Evolutionary conservation across 768 basidiomycete species (phyloP).

Genomic region (Tylopilus vinaceipallidus): DNA sequence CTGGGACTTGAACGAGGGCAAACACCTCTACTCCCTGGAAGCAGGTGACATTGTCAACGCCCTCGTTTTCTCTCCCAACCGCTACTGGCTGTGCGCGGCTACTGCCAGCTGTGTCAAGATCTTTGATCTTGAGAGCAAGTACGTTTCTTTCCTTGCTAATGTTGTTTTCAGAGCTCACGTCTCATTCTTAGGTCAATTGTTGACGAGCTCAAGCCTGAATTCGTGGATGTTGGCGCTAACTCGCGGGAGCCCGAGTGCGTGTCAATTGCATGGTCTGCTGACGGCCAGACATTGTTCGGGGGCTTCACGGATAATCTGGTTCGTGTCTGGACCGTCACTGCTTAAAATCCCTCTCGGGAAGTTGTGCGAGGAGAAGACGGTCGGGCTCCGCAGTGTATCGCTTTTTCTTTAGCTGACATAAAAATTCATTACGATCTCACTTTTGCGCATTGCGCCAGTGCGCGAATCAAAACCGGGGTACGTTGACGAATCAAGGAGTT

Average conservation of each 20-base stretch:
- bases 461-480: not conserved
- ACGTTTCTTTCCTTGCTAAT: constrained; percentile 34
- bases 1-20: constrained; percentile 99
- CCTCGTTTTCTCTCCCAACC: constrained; percentile 98
- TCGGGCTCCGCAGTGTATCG: constrained; percentile 18
- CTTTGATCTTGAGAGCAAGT: constrained; percentile 99
- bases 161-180: constrained; percentile 1
- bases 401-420: constrained; percentile 26
- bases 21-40: constrained; percentile 99
- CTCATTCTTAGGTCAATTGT: constrained; percentile 75
- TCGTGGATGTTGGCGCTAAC: constrained; percentile 69
- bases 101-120: constrained; percentile 98
- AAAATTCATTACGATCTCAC: constrained; percentile 21
- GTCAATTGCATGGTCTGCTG: constrained; percentile 97
- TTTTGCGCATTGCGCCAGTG: not conserved
- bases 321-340: constrained; percentile 85
- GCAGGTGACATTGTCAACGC: constrained; percentile 98
- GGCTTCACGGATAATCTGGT: constrained; percentile 95
- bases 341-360: constrained; percentile 34
- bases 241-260: constrained; percentile 87
- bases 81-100: constrained; percentile 99
- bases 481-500: not conserved
- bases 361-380: constrained; percentile 14
- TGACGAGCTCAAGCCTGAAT: constrained; percentile 97
- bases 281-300: constrained; percentile 96